Base-by-base conservation (phyloP, 371 early-diverging fungal species). In the Mucor circinelloides region DNA sequence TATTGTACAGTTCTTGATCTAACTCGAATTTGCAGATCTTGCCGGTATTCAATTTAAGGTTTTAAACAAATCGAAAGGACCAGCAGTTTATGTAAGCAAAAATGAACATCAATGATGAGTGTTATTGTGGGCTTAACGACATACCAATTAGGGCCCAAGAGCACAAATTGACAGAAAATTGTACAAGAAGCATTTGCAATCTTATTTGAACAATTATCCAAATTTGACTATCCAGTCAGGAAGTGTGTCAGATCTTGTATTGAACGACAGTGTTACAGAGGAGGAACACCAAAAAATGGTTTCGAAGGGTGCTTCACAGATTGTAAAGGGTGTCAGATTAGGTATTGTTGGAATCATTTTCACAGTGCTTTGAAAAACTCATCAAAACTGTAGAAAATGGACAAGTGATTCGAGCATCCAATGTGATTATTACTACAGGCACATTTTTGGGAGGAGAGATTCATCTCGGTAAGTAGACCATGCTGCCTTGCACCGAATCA, bases 381-480 rank as follows among this genome's bases (percentile, higher is more conserved):
- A 13, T 7, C 31, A 36, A 66, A 9, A 25, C 4, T 55, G 9
- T 73, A 88, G 90, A 89, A 34, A 80, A 83, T 38, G 91, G 93
- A 15, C 87, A 90, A 54, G 74, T 84, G 5, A 87, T 94, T 38
- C 76, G 82, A 63, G 84, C 93, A n/a, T 83, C 85, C 4, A 90
- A 89, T 55, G 90, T 94, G 3, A 82, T 94, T 0, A 91, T 94
- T 17, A 93, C 94, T 1, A 94, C 95, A 4, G 95, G 95, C 17
- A 94, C 95, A 13, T 94, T 94, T 69, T 80, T 94, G 57, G 86
- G 90, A 44, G 95, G 95, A 48, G 94, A 94, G 63, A 94, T 94
- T 64, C 92, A 91, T 78, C 85, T 93, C 48, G 90, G 85, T 77
- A 72, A 64, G n/a, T 8, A 15, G 25, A 32, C 6, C 15, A 31